Percentiles rank a stretch among this genome's conserved stretches.
phyloP scores from a whole-genome alignment of 768 basidiomycete genomes.

The Termitomyces sp. region DNA sequence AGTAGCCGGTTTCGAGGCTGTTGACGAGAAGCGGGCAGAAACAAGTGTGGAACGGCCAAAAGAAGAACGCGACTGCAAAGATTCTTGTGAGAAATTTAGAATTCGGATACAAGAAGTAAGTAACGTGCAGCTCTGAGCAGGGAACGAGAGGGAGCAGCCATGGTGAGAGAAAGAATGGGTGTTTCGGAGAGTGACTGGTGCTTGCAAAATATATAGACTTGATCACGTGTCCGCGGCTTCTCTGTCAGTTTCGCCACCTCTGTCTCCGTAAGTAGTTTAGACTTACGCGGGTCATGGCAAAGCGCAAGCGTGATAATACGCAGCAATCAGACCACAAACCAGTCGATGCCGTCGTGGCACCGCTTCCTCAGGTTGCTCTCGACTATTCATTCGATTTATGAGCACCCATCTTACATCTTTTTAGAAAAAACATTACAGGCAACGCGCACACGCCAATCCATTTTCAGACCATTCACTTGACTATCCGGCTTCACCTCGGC shows the following conservation, averaged over 20 bases:
- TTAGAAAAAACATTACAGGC: conserved; percentile 80
- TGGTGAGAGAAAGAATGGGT: conserved; percentile 18
- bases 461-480: conserved; percentile 86
- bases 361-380: conserved; percentile 44
- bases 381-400: not conserved
- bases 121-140: conserved; percentile 33
- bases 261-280: not conserved
- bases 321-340: conserved; percentile 9
- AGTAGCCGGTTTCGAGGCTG: conserved; percentile 58
- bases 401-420: not conserved
- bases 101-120: not conserved
- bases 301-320: conserved; percentile 25
- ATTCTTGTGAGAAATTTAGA: conserved; percentile 2
- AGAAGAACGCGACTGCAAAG: conserved; percentile 42
- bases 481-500: conserved; percentile 73
- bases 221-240: conserved; percentile 19
- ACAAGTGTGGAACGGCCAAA: conserved; percentile 36
- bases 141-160: conserved; percentile 35
- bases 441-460: conserved; percentile 80
- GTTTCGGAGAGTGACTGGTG: conserved; percentile 8
- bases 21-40: conserved; percentile 58
- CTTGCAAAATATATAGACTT: conserved; percentile 11
- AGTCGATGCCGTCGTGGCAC: conserved; percentile 12
- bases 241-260: conserved; percentile 4
- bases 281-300: conserved; percentile 19